phyloP scores from a whole-genome alignment of 345 rosid species.

The Crucihimalaya himalaica region DNA sequence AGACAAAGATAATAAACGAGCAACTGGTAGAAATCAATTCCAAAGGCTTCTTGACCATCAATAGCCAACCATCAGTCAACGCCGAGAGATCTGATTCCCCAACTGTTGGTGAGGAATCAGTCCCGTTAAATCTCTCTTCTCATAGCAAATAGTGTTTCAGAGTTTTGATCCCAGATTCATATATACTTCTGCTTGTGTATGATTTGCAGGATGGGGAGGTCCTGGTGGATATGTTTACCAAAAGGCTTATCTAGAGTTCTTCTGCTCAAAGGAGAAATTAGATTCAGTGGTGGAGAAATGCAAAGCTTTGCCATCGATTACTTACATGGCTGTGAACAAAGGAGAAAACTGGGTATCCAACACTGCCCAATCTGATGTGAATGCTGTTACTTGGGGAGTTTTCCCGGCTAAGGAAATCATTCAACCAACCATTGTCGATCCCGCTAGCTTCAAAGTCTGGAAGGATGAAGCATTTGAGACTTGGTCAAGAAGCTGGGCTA shows the following conservation, averaged over 20 bases:
- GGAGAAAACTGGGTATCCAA: slow-evolving; percentile 60
- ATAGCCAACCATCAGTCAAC: slow-evolving; percentile 96
- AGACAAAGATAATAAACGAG: slow-evolving; percentile 87
- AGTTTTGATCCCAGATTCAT: not conserved
- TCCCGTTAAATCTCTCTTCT: not conserved
- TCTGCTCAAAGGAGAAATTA: slow-evolving; percentile 74
- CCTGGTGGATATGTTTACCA: slow-evolving; percentile 87
- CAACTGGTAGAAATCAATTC: slow-evolving; percentile 76
- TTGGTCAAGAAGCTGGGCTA: slow-evolving; percentile 87
- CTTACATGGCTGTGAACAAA: slow-evolving; percentile 70
- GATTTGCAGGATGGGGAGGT: slow-evolving; percentile 76
- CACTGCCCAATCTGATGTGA: slow-evolving; percentile 49
- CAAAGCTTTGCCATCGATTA: slow-evolving; percentile 55
- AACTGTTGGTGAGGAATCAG: slow-evolving; percentile 53
- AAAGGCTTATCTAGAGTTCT: slow-evolving; percentile 87
- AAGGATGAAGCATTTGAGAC: slow-evolving; percentile 93
- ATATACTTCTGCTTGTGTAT: not conserved
- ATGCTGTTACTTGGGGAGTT: slow-evolving; percentile 93
- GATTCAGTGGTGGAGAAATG: slow-evolving; percentile 58
- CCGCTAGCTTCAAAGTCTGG: slow-evolving; percentile 78
- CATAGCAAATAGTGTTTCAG: not conserved
- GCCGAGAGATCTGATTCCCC: slow-evolving; percentile 81
- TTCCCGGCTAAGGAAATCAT: slow-evolving; percentile 82
- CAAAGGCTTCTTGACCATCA: slow-evolving; percentile 92
- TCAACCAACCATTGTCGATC: slow-evolving; percentile 91